These are phyloP conservation scores for Cladorrhinum sp. DNA, from an alignment of 2,329 filamentous ascomycete genomes.

Conservation along the genomic window DNA sequence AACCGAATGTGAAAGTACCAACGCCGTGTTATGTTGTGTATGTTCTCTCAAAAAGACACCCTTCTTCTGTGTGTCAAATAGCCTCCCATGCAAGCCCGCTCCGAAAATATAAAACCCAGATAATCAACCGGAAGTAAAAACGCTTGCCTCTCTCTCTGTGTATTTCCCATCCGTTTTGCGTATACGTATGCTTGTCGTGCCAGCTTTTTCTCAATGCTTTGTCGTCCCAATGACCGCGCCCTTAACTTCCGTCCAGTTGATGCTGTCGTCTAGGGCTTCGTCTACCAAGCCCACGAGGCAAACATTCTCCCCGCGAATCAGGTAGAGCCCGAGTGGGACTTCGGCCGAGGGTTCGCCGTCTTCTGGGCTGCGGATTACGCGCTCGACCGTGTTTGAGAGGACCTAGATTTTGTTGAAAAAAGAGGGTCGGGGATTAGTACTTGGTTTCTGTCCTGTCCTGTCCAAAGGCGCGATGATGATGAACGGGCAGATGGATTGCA, in stretches of 20 bases:
- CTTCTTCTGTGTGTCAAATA: background rate
- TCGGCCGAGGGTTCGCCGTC: conserved; percentile 74
- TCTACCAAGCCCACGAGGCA: conserved; percentile 87
- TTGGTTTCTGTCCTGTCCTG: no score
- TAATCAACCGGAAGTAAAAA: background rate
- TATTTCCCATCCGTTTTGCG: background rate
- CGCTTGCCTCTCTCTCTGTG: background rate
- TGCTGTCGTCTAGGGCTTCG: conserved; percentile 81
- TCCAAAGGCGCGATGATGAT: no score
- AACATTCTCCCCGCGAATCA: conserved; percentile 93
- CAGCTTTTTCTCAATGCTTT: conserved; percentile 64
- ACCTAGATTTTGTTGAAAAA: no score
- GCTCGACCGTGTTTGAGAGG: conserved; percentile 77
- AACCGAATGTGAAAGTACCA: background rate
- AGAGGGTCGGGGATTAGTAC: no score
- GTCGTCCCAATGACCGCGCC: conserved; percentile 80
- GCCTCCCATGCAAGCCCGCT: no score
- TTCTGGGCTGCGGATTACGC: conserved; percentile 82
- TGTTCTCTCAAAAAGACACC: background rate
- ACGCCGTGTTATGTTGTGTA: background rate
- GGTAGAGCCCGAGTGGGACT: conserved; percentile 81
- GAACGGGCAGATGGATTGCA: no score
- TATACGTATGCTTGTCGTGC: no score
- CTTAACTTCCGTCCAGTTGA: conserved; percentile 89
- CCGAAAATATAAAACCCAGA: no score